Percentiles rank a stretch among this genome's conserved stretches.
Conservation (phyloP, 345 rosid genomes). For the Gossypium australe region DNA sequence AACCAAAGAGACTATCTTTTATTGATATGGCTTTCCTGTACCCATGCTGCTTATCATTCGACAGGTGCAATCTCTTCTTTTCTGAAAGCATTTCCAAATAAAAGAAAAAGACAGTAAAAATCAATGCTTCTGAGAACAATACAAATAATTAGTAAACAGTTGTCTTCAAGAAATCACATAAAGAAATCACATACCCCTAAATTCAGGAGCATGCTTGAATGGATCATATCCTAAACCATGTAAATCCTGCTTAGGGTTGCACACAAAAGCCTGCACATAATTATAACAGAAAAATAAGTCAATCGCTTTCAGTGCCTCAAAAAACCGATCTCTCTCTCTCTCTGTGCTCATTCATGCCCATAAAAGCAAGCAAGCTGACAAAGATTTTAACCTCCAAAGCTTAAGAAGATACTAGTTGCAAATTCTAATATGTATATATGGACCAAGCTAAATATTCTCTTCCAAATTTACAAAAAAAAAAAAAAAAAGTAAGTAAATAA, state of each 20-base stretch:
- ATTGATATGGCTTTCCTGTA: conserved; percentile 42
- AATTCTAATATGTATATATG: not conserved
- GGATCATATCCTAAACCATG: conserved; percentile 95
- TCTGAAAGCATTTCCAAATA: conserved; percentile 37
- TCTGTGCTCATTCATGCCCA: not conserved
- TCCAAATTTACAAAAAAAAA: not conserved
- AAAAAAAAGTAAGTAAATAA: not conserved
- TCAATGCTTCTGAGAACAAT: conserved; percentile 1
- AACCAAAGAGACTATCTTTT: conserved; percentile 69
- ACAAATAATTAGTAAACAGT: conserved; percentile 13
- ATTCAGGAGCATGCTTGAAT: conserved; percentile 93
- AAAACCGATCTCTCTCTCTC: not conserved
- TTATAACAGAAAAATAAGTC: not conserved
- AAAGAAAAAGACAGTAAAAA: conserved; percentile 13
- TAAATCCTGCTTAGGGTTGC: conserved; percentile 83
- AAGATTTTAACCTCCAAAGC: not conserved
- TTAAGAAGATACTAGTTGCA: not conserved
- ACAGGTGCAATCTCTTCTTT: conserved; percentile 55
- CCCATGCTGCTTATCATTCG: conserved; percentile 45
- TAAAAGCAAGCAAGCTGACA: not conserved
- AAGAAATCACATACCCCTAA: conserved; percentile 58
- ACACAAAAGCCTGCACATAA: conserved; percentile 56
- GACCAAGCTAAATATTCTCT: not conserved
- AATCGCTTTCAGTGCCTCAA: not conserved
- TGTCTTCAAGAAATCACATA: conserved; percentile 27